Evolutionary conservation across 441 rosid species (phyloP), one percentile per base, ranked within the genome.

Genomic region (Mallotus japonicus): DNA sequence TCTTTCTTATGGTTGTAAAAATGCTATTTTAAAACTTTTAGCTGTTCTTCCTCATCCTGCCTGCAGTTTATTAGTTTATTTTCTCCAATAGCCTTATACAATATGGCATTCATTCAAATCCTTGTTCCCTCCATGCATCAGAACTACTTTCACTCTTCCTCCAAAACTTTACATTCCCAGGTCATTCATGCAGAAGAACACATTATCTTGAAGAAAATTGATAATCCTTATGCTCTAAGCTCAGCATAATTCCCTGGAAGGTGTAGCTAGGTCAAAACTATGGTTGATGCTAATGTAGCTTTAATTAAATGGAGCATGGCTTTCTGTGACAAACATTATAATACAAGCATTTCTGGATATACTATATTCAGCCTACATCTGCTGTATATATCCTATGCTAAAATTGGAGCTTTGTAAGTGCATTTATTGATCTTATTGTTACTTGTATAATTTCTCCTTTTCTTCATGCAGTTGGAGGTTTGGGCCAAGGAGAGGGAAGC

Each of bases 401-500:
- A 59, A 46, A 15, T 17, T 66, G 40, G 15, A 46, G n/a, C 42
- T 11, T 44, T 61, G 6, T 55, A 19, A 44, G 37, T 40, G 11
- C 58, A 68, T 65, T 17, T 68, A 53, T 28, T 66, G 58, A 16
- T 55, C 19, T 22, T 64, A 10, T 62, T 55, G 62, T 32, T 37
- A 22, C 58, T 4, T 32, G 34, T 16, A 46, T 49, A 65, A 69
- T 78, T 65, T 51, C 62, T 73, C 75, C 16, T 62, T 74, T 72
- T 70, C 56, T 72, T 42, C 49, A 17, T 80, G 78, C 84, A 92
- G 99, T 79, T 95, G 87, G 97, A 95, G 79, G 92, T 92, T 77
- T 95, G 97, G 99, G 87, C 88, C 77, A 95, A 90, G 83, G 97
- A 92, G 83, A 90, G 97, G 80, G 99, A 95, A 85, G 88, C 86